A percentile compares a stretch with the other conserved stretches of the same genome.
phyloP scores from a whole-genome alignment of 2,329 filamentous ascomycete species.

The Pleurostoma richardsiae region DNA sequence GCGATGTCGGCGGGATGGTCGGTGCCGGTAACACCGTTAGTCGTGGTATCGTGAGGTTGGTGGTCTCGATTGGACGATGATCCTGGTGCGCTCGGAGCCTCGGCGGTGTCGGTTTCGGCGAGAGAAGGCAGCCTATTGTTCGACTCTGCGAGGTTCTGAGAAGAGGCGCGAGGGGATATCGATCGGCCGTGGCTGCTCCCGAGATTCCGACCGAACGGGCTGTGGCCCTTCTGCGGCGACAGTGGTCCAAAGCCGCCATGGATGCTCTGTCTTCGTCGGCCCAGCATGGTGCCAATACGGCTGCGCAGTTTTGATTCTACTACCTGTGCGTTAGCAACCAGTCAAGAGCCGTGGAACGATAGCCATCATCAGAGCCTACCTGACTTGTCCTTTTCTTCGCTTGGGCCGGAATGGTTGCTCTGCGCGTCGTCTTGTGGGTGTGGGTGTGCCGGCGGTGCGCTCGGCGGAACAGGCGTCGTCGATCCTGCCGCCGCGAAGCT shows the following conservation, averaged over 20 bases:
- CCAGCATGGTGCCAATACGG: conserved; percentile 66
- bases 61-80: conserved; percentile 24
- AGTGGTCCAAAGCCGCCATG: conserved; percentile 55
- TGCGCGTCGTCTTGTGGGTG: conserved; percentile 28
- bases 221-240: conserved; percentile 46
- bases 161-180: conserved; percentile 54
- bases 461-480: conserved; percentile 19
- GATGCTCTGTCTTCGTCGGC: conserved; percentile 61
- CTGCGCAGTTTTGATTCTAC: conserved; percentile 53
- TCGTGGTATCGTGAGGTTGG: conserved; percentile 31
- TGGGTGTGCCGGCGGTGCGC: conserved; percentile 3
- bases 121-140: conserved; percentile 50
- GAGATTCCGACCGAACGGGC: conserved; percentile 55
- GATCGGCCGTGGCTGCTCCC: conserved; percentile 58
- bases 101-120: conserved; percentile 54
- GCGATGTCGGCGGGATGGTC: conserved; percentile 22
- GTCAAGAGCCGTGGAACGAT: too few relatives aligned
- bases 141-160: conserved; percentile 52
- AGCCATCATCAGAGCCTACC: conserved; percentile 11
- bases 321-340: neutral
- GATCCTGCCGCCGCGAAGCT: conserved; percentile 13
- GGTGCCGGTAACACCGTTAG: conserved; percentile 38
- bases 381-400: conserved; percentile 31
- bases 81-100: conserved; percentile 25
- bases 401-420: conserved; percentile 40